phyloP scores from a whole-genome alignment of 2,329 filamentous ascomycete species.

The Pyrenophora tritici-repentis region DNA sequence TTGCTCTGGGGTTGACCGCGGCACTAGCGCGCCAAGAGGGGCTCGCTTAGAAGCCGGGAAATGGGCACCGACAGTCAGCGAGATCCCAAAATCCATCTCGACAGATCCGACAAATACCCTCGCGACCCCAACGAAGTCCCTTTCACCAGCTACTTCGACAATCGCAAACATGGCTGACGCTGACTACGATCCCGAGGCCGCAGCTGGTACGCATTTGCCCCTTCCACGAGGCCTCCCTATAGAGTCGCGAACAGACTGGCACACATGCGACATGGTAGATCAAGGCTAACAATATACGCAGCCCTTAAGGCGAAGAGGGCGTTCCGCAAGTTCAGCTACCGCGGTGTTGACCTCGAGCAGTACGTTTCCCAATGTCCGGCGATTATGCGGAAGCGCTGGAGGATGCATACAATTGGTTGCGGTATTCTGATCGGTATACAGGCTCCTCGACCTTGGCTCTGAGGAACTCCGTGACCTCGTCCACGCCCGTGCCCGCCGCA shows the following conservation, averaged over 20 bases:
- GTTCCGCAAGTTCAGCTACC: conserved; percentile 99
- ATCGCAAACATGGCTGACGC: conserved; percentile 81
- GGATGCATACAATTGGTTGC: background rate
- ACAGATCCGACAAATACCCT: conserved; percentile 35
- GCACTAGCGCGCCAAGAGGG: conserved; percentile 10
- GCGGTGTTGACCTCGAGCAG: conserved; percentile 99
- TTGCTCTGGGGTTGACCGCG: background rate
- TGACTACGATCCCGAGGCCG: conserved; percentile 69
- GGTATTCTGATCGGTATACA: conserved; percentile 50
- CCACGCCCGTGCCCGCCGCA: conserved; percentile 95
- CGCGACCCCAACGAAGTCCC: conserved; percentile 45
- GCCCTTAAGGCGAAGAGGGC: conserved; percentile 99
- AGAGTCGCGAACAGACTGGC: conserved; percentile 10
- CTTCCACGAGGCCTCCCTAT: conserved; percentile 15
- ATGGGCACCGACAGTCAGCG: conserved; percentile 1
- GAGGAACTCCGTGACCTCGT: conserved; percentile 99
- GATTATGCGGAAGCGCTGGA: conserved; percentile 1
- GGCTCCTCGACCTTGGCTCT: conserved; percentile 97
- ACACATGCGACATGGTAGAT: conserved; percentile 17
- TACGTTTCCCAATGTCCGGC: conserved; percentile 59
- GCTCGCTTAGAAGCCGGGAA: conserved; percentile 15
- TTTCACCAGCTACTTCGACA: conserved; percentile 51
- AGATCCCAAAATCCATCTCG: conserved; percentile 11
- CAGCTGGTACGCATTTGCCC: conserved; percentile 67
- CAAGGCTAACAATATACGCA: conserved; percentile 46